Base-by-base conservation (phyloP, 2,329 filamentous ascomycete genomes). In the Botrytis aclada region DNA sequence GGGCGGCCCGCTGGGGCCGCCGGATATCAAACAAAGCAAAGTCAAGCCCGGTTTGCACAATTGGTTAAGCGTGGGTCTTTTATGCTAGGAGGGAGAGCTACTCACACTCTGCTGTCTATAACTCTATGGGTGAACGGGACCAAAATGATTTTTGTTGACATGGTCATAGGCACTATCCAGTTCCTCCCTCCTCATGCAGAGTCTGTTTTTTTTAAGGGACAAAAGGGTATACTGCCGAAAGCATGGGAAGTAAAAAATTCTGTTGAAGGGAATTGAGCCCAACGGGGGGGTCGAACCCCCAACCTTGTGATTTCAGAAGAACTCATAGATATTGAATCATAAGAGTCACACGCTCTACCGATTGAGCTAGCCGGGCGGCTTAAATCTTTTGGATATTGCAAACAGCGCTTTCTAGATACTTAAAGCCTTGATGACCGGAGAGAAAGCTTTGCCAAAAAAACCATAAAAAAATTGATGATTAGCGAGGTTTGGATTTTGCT, bases 321-420 rank as follows among this genome's bases (percentile, higher is more conserved):
- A 63, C 61, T 63, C 61, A 39, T 67, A 29, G 34, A 54, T 54
- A 54, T 14, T 39, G 61, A 43, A 67, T 63, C 69, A 37, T 79
- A 77, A 79, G 77, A 79, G 77, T 74, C 78, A 77, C 77, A 79
- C 77, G 78, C 78, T 79, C 78, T 78, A 79, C 78, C 78, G 77
- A 78, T 78, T 79, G 78, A 78, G 78, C 78, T 78, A 77, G 72
- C 77, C 76, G 75, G 77, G 77, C 75, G 16, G 43, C 39, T 66
- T 54, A 29, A 7, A 10, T 47, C 0, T 66, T 37, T 20, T 54
- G 14, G 32, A 39, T 47, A 0, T 10, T 10, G 20, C 0, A 1
- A 25, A 0, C 0, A 0, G 0, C 3, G 0, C 1, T 22, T 25
- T 47, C 9, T 47, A 25, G 0, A 9, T 12, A 29, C 4, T 10